phyloP scores from a whole-genome alignment of 352 stramenopile species.

The Pythium scleroteichum region DNA sequence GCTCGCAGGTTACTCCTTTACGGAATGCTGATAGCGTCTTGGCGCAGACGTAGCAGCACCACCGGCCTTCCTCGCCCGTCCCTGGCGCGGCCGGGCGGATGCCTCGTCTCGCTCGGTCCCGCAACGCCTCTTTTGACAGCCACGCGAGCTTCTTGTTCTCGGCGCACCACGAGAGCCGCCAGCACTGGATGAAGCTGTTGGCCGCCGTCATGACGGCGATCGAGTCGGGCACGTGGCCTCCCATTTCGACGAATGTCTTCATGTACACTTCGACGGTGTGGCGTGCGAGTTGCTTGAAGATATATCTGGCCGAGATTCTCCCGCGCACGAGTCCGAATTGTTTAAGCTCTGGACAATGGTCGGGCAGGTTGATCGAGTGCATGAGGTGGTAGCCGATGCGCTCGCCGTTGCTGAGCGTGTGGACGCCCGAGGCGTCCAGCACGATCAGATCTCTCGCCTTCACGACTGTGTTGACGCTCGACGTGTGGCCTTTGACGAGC shows the following conservation, averaged over 20 bases:
- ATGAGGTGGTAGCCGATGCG: conserved; percentile 38
- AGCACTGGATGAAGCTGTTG: conserved; percentile 26
- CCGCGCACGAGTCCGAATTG: conserved; percentile 42
- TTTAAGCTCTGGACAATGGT: conserved; percentile 30
- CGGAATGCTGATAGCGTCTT: conserved; percentile 3
- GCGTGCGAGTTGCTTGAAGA: conserved; percentile 33
- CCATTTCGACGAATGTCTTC: conserved; percentile 42
- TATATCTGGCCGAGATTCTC: conserved; percentile 44
- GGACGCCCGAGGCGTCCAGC: conserved; percentile 42
- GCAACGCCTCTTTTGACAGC: neutral
- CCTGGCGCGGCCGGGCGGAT: too few species aligned
- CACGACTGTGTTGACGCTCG: conserved; percentile 26
- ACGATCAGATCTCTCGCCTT: conserved; percentile 44
- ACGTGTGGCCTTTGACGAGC: neutral
- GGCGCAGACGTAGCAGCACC: too few species aligned
- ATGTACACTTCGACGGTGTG: conserved; percentile 54
- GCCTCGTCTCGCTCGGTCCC: too few species aligned
- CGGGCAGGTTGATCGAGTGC: conserved; percentile 35
- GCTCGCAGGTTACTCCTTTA: conserved; percentile 1
- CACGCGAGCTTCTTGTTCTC: conserved; percentile 33
- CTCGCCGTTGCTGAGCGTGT: conserved; percentile 9
- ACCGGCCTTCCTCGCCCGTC: too few species aligned
- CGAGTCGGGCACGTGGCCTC: conserved; percentile 19
- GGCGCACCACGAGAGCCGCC: conserved; percentile 23
- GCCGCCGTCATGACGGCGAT: conserved; percentile 27